Evolutionary conservation across 257 asterid species (phyloP), one percentile per base, ranked within the genome.

Genomic region (Fraxinus excelsior): DNA sequence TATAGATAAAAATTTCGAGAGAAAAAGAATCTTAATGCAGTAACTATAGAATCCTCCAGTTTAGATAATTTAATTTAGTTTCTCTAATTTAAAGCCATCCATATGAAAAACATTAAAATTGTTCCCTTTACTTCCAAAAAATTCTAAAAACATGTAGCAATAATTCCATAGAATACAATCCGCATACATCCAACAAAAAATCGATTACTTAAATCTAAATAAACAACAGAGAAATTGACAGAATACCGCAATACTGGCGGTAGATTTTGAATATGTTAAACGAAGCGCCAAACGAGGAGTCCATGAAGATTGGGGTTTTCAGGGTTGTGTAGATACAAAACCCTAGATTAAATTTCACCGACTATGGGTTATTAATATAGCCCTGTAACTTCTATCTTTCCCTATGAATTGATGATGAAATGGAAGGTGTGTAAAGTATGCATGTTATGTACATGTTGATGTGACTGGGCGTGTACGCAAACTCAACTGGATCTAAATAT

Each of bases 201-300:
- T 75, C 75, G 34, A 62, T 62, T 75, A 77, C 28, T 79, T 26
- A 19, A 19, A 77, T 78, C 71, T 18, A 14, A 8, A 65, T 2
- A 12, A 28, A 23, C 51, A 16, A 68, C 2, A 68, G 10, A 7
- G 78, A 62, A 73, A 16, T 25, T 31, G 40, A 49, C 16, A 74
- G 34, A 65, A 35, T 94, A 94, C 97, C 97, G 82, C 96, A 88
- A 81, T 85, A 94, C 29, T 78, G 96, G 65, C 86, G 35, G 64
- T 92, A 94, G 80, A 91, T 86, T 78, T 87, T 85, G 74, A 83
- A 88, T 40, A 94, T 79, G 77, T 92, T 94, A 74, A 85, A 80
- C 73, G 88, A 70, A 74, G 25, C 4, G 58, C 77, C 68, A 76
- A 71, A 49, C 76, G 76, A 29, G 66, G 65, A 83, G 19, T 88